Conservation (phyloP, 306 rosid species). For the Ammopiptanthus mongolicus region DNA sequence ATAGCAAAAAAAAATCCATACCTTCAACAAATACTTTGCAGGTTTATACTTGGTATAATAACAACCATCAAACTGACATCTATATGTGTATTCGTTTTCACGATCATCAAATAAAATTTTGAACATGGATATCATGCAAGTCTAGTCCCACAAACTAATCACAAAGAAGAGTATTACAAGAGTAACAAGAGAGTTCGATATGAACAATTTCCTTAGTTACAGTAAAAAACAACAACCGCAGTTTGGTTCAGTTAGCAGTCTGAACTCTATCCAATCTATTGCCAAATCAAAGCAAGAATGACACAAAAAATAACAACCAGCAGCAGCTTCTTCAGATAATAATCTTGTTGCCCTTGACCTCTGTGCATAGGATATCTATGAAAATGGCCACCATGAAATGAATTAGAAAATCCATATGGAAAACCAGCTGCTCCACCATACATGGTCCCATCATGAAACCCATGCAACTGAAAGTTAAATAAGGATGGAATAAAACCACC, state of each 20-base stretch:
- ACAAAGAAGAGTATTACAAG: not conserved
- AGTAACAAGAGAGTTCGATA: slow-evolving; percentile 16
- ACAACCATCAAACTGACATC: not conserved
- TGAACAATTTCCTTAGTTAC: slow-evolving; percentile 29
- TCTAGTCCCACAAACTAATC: slow-evolving; percentile 20
- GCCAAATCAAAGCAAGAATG: slow-evolving; percentile 63
- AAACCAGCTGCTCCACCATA: slow-evolving; percentile 55
- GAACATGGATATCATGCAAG: slow-evolving; percentile 1
- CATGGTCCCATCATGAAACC: slow-evolving; percentile 56
- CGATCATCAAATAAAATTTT: not conserved
- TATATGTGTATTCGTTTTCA: not conserved
- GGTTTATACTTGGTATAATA: not conserved
- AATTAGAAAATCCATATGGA: slow-evolving; percentile 58
- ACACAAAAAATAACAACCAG: slow-evolving; percentile 48
- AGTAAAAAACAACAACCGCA: not conserved
- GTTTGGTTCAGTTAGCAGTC: slow-evolving; percentile 15
- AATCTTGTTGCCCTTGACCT: slow-evolving; percentile 69
- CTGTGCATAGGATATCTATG: slow-evolving; percentile 45
- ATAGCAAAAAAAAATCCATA: not conserved
- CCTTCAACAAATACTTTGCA: not conserved
- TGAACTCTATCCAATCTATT: slow-evolving; percentile 37
- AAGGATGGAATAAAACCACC: slow-evolving; percentile 78
- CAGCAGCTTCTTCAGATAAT: slow-evolving; percentile 65
- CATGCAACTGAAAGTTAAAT: slow-evolving; percentile 69
- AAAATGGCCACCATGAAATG: slow-evolving; percentile 54